Evolutionary conservation across 768 basidiomycete species (phyloP).

Genomic region (Tylopilus plumbeoviolaceoides): DNA sequence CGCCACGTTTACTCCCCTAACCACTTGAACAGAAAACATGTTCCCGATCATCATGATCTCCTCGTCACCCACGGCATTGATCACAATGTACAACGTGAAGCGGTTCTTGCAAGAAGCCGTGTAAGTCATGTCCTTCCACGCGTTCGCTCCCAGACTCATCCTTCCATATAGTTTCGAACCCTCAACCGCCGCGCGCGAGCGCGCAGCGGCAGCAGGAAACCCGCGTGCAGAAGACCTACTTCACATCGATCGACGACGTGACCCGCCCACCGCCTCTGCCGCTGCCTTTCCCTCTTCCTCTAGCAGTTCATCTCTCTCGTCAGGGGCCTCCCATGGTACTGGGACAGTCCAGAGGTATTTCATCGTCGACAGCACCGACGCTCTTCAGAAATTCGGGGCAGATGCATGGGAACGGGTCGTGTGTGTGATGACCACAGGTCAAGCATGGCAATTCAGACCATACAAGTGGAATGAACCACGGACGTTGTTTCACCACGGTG

Average conservation of each 20-base stretch:
- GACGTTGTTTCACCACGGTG: conserved; percentile 91
- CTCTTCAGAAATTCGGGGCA: conserved; percentile 84
- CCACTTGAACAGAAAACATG: conserved; percentile 48
- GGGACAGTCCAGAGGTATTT: conserved; percentile 60
- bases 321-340: conserved; percentile 22
- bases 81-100: conserved; percentile 69
- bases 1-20: not conserved
- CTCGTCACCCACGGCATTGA: conserved; percentile 85
- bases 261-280: conserved; percentile 32
- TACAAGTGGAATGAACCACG: conserved; percentile 97
- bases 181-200: conserved; percentile 69
- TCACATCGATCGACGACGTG: conserved; percentile 83
- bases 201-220: conserved; percentile 66
- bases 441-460: conserved; percentile 95
- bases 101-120: conserved; percentile 86
- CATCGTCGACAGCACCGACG: conserved; percentile 90
- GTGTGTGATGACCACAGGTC: conserved; percentile 97
- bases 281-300: conserved; percentile 8
- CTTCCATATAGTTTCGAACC: conserved; percentile 55
- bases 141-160: not conserved
- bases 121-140: conserved; percentile 37
- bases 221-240: conserved; percentile 77
- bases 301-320: not conserved
- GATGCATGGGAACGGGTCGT: conserved; percentile 98
- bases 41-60: conserved; percentile 98